phyloP scores from a whole-genome alignment of 2,329 filamentous ascomycete genomes.

The Thermomyces lanuginosus region DNA sequence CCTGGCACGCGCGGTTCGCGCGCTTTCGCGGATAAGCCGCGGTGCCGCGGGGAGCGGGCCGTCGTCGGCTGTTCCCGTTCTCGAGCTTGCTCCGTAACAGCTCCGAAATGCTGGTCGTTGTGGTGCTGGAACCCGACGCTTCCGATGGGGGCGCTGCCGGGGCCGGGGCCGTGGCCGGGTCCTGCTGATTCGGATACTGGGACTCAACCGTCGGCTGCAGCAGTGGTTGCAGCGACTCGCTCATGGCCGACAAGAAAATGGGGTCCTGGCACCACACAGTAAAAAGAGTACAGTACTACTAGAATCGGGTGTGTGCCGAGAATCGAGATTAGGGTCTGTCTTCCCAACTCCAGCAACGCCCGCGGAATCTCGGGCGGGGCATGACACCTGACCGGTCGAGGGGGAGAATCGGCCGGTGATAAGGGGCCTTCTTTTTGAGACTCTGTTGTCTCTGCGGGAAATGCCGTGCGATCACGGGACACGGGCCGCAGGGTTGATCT shows the following conservation, averaged over 20 bases:
- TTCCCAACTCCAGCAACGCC: background rate
- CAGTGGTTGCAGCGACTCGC: constrained; percentile 7
- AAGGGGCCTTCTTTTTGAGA: background rate
- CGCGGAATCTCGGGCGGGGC: constrained; percentile 5
- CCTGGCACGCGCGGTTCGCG: constrained; percentile 18
- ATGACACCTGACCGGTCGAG: no score
- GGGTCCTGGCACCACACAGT: background rate
- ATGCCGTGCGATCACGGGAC: no score
- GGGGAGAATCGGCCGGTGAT: no score
- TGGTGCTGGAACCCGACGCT: background rate
- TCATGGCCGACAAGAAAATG: constrained; percentile 4
- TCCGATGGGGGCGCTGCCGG: constrained; percentile 5
- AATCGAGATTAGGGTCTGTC: background rate
- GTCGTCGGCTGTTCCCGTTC: constrained; percentile 5
- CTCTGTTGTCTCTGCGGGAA: background rate
- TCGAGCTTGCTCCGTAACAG: constrained; percentile 4
- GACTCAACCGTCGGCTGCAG: constrained; percentile 6
- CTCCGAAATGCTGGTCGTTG: constrained; percentile 3
- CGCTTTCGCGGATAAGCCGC: constrained; percentile 17
- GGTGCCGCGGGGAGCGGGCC: constrained; percentile 8
- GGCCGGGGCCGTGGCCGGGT: constrained; percentile 5
- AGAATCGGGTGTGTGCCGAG: background rate
- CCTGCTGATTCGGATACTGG: constrained; percentile 4
- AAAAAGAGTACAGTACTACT: background rate
- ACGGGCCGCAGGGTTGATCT: no score